phyloP scores from a whole-genome alignment of 768 basidiomycete genomes.

The Pleurotus eryngii region DNA sequence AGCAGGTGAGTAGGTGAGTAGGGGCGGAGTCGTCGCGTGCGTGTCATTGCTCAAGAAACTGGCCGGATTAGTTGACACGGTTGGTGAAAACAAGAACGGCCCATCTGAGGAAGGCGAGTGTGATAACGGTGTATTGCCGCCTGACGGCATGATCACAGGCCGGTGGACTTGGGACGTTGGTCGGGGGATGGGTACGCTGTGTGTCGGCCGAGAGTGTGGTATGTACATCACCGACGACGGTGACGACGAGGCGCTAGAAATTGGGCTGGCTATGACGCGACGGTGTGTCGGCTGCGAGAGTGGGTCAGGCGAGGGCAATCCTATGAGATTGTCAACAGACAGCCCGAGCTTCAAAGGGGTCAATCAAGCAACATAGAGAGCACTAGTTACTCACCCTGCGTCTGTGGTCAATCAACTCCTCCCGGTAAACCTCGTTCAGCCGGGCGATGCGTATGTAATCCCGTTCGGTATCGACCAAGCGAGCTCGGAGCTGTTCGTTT shows the following conservation, averaged over 20 bases:
- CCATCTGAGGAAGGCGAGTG: conserved; percentile 65
- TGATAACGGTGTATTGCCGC: conserved; percentile 59
- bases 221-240: conserved; percentile 41
- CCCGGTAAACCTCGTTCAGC: conserved; percentile 80
- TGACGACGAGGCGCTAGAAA: conserved; percentile 39
- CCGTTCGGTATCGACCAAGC: conserved; percentile 71
- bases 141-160: conserved; percentile 43
- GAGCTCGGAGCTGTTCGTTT: conserved; percentile 69
- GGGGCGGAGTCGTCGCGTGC: conserved; percentile 73
- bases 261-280: conserved; percentile 30
- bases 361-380: conserved; percentile 9
- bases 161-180: conserved; percentile 63
- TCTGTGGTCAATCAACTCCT: conserved; percentile 78
- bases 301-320: conserved; percentile 62
- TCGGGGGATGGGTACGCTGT: conserved; percentile 76
- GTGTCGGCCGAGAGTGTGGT: conserved; percentile 32
- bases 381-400: conserved; percentile 54
- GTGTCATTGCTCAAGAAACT: conserved; percentile 60
- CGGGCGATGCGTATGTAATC: conserved; percentile 72
- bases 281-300: conserved; percentile 71
- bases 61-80: conserved; percentile 47
- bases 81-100: conserved; percentile 65
- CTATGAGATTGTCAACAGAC: conserved; percentile 76
- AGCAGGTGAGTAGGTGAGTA: too few relatives aligned
- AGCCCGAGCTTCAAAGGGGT: conserved; percentile 53